phyloP scores from a whole-genome alignment of 495 filamentous ascomycete species.

The Hypoxylon lenormandii region DNA sequence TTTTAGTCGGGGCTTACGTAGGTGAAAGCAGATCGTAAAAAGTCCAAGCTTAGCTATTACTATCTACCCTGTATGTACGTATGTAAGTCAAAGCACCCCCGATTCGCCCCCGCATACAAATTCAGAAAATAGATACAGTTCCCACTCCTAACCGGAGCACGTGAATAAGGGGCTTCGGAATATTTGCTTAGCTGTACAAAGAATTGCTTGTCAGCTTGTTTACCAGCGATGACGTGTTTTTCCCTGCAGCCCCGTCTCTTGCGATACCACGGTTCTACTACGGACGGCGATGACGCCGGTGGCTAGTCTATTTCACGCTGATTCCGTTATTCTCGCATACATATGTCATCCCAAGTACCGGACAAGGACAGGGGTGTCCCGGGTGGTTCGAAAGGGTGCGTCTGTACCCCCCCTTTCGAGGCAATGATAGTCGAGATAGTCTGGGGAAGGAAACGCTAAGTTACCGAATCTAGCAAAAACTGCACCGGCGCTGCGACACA shows the following conservation, averaged over 20 bases:
- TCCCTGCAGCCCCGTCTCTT: slow-evolving; percentile 31
- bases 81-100: neutral
- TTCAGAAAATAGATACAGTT: slow-evolving; percentile 36
- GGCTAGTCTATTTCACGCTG: slow-evolving; percentile 23
- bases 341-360: slow-evolving; percentile 28
- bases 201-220: slow-evolving; percentile 41
- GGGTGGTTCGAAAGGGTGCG: slow-evolving; percentile 9
- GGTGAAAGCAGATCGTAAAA: slow-evolving; percentile 25
- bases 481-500: neutral
- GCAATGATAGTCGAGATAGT: slow-evolving; percentile 38
- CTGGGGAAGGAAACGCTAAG: slow-evolving; percentile 10
- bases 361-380: slow-evolving; percentile 25
- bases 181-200: neutral
- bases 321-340: slow-evolving; percentile 12
- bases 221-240: slow-evolving; percentile 43
- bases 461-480: slow-evolving; percentile 24
- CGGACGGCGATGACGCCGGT: slow-evolving; percentile 41
- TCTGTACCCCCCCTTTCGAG: slow-evolving; percentile 18
- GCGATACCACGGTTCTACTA: slow-evolving; percentile 30
- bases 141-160: slow-evolving; percentile 23
- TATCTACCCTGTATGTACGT: neutral
- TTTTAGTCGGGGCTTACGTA: slow-evolving; percentile 33
- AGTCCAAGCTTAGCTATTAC: too few species aligned
- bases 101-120: slow-evolving; percentile 25
- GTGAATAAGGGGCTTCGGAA: slow-evolving; percentile 32